A percentile compares a stretch with the other conserved stretches of the same genome.
Evolutionary conservation across 257 asterid species (phyloP).

Genomic region (Eucommia ulmoides): DNA sequence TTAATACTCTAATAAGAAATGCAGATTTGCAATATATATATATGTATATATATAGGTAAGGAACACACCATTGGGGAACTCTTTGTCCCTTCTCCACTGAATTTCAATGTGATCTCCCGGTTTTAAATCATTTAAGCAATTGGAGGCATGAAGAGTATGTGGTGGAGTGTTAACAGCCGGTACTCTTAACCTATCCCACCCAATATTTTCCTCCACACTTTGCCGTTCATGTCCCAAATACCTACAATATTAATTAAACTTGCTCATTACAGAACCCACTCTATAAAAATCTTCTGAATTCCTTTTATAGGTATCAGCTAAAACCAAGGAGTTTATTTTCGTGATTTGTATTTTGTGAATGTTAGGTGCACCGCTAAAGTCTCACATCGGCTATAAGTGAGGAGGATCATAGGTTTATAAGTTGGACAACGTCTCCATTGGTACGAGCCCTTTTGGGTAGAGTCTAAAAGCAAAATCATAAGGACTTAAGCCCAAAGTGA

Average conservation of each 20-base stretch:
- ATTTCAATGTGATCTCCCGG: constrained; percentile 88
- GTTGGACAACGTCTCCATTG: background rate
- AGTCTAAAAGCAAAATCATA: too few species aligned
- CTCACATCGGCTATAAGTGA: too few species aligned
- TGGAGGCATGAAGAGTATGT: constrained; percentile 48
- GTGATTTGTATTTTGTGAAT: background rate
- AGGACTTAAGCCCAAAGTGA: too few species aligned
- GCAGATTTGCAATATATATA: constrained; percentile 15
- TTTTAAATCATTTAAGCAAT: constrained; percentile 53
- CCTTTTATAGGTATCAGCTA: background rate
- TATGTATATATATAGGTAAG: background rate
- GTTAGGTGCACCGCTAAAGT: background rate
- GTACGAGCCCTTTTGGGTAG: too few species aligned
- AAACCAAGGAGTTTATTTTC: background rate
- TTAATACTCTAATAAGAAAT: constrained; percentile 18
- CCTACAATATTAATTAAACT: constrained; percentile 25
- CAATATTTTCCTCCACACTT: constrained; percentile 58
- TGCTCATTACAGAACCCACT: background rate
- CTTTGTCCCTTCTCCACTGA: constrained; percentile 80
- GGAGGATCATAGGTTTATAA: background rate
- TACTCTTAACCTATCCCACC: constrained; percentile 68
- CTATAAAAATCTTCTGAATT: background rate
- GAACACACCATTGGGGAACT: constrained; percentile 64
- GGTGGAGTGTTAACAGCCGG: constrained; percentile 48
- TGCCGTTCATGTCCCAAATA: constrained; percentile 53